Conservation (phyloP, 179 eudicot species). For the Actinidia arguta region DNA sequence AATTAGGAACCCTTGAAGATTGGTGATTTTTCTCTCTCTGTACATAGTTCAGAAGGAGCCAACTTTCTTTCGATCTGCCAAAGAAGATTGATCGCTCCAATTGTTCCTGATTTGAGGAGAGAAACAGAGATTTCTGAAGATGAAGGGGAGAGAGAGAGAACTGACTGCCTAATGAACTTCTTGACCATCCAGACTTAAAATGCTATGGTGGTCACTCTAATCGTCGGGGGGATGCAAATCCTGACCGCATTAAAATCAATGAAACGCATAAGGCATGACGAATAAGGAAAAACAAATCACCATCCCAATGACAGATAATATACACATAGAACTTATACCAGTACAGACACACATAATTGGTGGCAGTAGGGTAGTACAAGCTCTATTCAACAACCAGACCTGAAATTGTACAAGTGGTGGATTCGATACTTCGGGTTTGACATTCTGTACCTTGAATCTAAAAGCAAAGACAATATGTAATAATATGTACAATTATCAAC, state of each 20-base stretch:
- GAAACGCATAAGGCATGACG: background rate
- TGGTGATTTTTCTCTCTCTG: no score
- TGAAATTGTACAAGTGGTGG: slow-evolving; percentile 48
- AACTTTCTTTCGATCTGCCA: no score
- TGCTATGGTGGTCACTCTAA: slow-evolving; percentile 81
- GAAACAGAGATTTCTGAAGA: no score
- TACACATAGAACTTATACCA: slow-evolving; percentile 42
- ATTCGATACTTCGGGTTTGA: slow-evolving; percentile 45
- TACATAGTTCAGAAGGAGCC: no score
- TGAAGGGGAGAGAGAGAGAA: slow-evolving; percentile 4
- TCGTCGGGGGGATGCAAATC: slow-evolving; percentile 75
- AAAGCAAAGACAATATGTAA: slow-evolving; percentile 18
- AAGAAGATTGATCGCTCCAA: no score
- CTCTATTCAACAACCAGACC: slow-evolving; percentile 65
- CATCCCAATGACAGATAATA: background rate
- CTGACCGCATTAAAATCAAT: slow-evolving; percentile 36
- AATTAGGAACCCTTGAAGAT: no score
- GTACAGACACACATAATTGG: slow-evolving; percentile 86
- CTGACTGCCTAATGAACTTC: slow-evolving; percentile 78
- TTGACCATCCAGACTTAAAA: slow-evolving; percentile 86
- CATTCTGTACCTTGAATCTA: slow-evolving; percentile 69
- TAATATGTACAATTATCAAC: background rate
- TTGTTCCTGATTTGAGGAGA: no score
- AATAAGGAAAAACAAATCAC: background rate
- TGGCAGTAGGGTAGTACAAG: slow-evolving; percentile 76